Evolutionary conservation across 2,329 filamentous ascomycete genomes (phyloP), one percentile per base, ranked within the genome.

Genomic region (Aspergillus amoenus): DNA sequence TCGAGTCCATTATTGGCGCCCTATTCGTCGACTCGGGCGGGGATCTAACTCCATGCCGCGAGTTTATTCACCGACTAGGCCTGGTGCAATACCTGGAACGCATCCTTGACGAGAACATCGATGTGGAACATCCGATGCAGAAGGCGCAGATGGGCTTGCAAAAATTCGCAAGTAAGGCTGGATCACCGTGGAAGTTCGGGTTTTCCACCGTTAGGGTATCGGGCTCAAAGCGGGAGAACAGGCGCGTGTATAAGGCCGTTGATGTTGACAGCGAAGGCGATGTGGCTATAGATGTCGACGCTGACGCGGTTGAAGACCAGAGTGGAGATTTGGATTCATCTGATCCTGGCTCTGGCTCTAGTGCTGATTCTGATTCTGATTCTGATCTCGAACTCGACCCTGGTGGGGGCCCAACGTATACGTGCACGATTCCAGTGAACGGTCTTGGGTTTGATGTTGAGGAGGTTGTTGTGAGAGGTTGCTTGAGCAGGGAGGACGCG

Each of bases 1-100:
- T 97, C 9, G 93, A 97, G 76, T 84, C 85, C 32, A 70, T 95
- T 0, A 73, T 97, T 0, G 93, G 90, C 0, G 93, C 92, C 0
- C 81, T 97, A 0, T 97, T 89, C 79, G 78, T 96, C 18, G 94
- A 97, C 70, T 89, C 81, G 0, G 64, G 81, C 0, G 89, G 88
- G 0, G 80, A 82, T 1, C 68, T 91, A 13, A 76, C 76, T 0
- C 71, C 70, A 0, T 95, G 91, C 65, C 77, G 81, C 49, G 67
- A 52, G 0, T 80, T 97, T 39, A 70, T 91, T 0, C 79, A 83
- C 44, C 75, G 78, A 0, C 75, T 91, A 3, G 91, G 91, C 0
- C 78, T 97, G 4, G 62, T 92, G 40, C 69, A 74, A 0, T 84
- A 85, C 61, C 72, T 96, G 57, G 75, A 82, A 0, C 80, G 86